A percentile compares a stretch with the other conserved stretches of the same genome.
These are phyloP conservation scores for Marsdenia floribunda DNA, from an alignment of 257 asterid genomes.

Conservation along the genomic window DNA sequence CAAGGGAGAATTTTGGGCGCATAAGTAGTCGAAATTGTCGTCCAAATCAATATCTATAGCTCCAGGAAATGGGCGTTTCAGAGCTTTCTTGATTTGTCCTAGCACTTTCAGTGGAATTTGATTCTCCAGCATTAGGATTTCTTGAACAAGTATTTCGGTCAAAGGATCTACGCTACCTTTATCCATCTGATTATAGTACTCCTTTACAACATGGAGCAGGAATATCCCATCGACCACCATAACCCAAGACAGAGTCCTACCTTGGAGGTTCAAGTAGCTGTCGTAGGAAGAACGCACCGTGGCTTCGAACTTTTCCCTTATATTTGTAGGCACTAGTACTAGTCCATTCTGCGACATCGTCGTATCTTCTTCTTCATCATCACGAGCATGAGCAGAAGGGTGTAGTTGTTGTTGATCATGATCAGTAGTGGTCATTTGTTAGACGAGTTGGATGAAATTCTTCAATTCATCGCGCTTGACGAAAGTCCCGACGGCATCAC, in stretches of 20 bases:
- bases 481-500: slow-evolving; percentile 15
- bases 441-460: background rate
- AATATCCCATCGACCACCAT: slow-evolving; percentile 26
- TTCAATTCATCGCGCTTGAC: slow-evolving; percentile 1
- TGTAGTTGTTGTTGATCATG: too few relatives aligned
- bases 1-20: too few relatives aligned
- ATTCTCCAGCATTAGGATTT: slow-evolving; percentile 40
- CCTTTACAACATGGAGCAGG: slow-evolving; percentile 24
- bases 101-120: slow-evolving; percentile 34
- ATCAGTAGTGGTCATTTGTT: background rate
- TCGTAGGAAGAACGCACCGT: slow-evolving; percentile 28
- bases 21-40: background rate
- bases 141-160: slow-evolving; percentile 8
- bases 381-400: too few relatives aligned
- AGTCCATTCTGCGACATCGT: too few relatives aligned
- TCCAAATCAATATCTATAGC: background rate
- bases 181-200: too few relatives aligned
- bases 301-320: slow-evolving; percentile 13
- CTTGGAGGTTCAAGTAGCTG: slow-evolving; percentile 26
- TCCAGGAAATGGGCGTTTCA: background rate
- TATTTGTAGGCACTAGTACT: background rate
- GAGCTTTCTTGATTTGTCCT: slow-evolving; percentile 4
- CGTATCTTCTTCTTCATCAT: too few relatives aligned
- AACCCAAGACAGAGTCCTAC: slow-evolving; percentile 23
- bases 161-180: too few relatives aligned